Conservation (phyloP, 2,329 filamentous ascomycete species). For the Sclerotinia spermophila region DNA sequence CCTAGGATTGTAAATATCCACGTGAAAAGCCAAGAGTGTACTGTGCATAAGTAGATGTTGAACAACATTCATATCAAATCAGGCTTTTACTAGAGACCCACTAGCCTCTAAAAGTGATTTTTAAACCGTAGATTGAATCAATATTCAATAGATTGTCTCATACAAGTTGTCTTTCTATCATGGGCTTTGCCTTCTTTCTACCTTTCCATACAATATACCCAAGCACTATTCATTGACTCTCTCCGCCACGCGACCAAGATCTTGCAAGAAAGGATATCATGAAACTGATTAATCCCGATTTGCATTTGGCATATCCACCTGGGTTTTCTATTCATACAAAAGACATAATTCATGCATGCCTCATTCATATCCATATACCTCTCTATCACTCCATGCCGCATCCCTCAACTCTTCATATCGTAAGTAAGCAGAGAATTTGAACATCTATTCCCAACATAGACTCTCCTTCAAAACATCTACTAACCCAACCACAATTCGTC, state of each 20-base stretch:
- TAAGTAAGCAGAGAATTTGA: neutral
- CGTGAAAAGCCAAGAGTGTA: no score
- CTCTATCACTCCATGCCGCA: neutral
- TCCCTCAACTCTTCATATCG: neutral
- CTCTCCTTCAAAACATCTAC: no score
- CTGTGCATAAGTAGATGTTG: neutral
- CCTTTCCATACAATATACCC: neutral
- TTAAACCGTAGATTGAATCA: neutral
- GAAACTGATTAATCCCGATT: neutral
- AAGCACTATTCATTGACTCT: neutral
- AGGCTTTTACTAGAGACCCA: neutral
- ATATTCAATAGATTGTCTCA: neutral
- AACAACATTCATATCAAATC: neutral
- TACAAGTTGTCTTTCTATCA: no score
- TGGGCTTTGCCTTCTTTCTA: neutral
- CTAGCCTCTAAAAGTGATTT: neutral
- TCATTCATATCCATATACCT: neutral
- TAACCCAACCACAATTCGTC: neutral
- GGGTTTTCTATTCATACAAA: neutral
- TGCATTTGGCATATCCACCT: no score
- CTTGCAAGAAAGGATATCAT: neutral
- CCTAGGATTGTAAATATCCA: neutral
- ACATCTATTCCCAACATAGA: neutral
- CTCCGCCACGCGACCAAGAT: neutral
- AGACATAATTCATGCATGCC: neutral